Evolutionary conservation across 2,329 filamentous ascomycete species (phyloP).

Genomic region (Colletotrichum tropicicola): DNA sequence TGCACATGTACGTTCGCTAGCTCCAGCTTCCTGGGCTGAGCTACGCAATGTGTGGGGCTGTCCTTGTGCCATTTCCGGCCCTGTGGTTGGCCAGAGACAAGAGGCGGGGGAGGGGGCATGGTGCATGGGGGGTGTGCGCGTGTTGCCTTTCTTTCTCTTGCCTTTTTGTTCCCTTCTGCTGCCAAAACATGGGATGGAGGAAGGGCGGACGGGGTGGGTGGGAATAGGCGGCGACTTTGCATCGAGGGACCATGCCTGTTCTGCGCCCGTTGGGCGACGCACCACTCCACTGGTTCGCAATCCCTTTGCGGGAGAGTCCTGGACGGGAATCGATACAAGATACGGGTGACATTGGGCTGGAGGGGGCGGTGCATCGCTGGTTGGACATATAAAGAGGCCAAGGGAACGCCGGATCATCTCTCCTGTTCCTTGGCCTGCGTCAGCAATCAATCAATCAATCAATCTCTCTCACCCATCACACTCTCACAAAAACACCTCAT

Average conservation of each 20-base stretch:
- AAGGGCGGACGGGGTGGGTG: not conserved
- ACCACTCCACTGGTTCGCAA: conserved; percentile 7
- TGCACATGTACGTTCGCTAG: not conserved
- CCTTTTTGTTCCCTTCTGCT: not conserved
- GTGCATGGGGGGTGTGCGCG: not conserved
- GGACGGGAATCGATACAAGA: not conserved
- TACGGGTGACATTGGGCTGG: conserved; percentile 19
- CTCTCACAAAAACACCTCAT: not conserved
- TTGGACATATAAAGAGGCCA: conserved; percentile 14
- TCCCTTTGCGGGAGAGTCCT: not conserved
- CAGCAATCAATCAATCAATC: conserved; percentile 21
- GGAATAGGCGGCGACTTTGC: not conserved
- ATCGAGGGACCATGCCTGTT: conserved; percentile 12
- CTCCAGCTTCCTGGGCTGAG: not conserved
- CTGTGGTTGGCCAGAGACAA: not conserved
- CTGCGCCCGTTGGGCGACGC: conserved; percentile 17
- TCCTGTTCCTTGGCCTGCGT: conserved; percentile 10
- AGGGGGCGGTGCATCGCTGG: conserved; percentile 19
- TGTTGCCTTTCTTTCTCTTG: not conserved
- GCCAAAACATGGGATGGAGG: conserved; percentile 1
- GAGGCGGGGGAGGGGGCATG: not conserved
- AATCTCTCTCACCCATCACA: not conserved
- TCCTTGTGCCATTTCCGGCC: not conserved
- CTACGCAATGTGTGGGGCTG: conserved; percentile 11
- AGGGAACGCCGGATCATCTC: not conserved